These are phyloP conservation scores for Tricholoma sp. DNA, from an alignment of 768 basidiomycete genomes.

Conservation along the genomic window DNA sequence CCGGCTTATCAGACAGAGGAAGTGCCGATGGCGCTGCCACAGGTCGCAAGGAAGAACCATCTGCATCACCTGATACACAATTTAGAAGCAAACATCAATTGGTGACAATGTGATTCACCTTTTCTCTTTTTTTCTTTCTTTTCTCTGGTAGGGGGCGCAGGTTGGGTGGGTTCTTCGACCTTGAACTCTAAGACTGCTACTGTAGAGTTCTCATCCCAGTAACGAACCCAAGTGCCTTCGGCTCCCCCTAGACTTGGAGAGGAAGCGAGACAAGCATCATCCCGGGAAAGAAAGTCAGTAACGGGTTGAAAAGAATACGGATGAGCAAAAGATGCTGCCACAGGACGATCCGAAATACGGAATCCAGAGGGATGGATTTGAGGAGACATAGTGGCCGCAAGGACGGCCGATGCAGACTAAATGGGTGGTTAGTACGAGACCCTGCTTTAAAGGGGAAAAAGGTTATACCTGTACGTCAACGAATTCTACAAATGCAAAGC, in stretches of 20 bases:
- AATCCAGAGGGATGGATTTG: slow-evolving; percentile 90
- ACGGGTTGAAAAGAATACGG: slow-evolving; percentile 85
- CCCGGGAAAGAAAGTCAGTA: slow-evolving; percentile 65
- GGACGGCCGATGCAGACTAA: slow-evolving; percentile 76
- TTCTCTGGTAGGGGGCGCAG: slow-evolving; percentile 30
- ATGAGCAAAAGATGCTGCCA: slow-evolving; percentile 91
- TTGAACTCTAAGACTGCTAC: slow-evolving; percentile 74
- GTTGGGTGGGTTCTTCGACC: slow-evolving; percentile 53
- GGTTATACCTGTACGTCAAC: slow-evolving; percentile 68
- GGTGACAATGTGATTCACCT: slow-evolving; percentile 32
- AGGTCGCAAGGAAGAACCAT: slow-evolving; percentile 27
- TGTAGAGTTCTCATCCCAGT: slow-evolving; percentile 89
- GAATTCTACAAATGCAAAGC: slow-evolving; percentile 94
- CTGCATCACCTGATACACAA: slow-evolving; percentile 12
- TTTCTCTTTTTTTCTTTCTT: slow-evolving; percentile 65
- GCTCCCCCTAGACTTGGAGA: slow-evolving; percentile 65
- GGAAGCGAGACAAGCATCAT: slow-evolving; percentile 71
- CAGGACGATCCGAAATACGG: slow-evolving; percentile 81
- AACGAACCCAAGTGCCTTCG: slow-evolving; percentile 72
- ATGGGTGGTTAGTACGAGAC: slow-evolving; percentile 6
- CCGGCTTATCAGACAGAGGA: slow-evolving; percentile 75
- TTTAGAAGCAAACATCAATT: neutral
- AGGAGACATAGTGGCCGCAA: slow-evolving; percentile 84
- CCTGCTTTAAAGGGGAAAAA: neutral
- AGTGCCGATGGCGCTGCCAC: slow-evolving; percentile 56